Conservation (phyloP, 2,329 filamentous ascomycete species). For the Aspergillus ustus region DNA sequence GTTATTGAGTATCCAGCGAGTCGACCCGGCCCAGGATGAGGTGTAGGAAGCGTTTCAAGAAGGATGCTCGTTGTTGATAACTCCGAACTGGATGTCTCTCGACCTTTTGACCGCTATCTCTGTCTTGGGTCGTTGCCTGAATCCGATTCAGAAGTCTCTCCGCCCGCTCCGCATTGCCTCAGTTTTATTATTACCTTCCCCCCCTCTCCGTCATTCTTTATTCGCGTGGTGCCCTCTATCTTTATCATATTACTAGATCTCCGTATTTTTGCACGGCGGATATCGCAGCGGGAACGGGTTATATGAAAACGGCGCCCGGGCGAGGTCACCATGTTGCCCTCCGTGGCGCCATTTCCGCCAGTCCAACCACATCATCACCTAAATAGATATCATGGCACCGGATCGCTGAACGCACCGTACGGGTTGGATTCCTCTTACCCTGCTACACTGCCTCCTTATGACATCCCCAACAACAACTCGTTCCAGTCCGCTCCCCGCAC, state of each 20-base stretch:
- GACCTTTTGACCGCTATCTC: slow-evolving; percentile 26
- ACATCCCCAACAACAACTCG: slow-evolving; percentile 32
- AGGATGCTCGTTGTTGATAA: slow-evolving; percentile 45
- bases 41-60: slow-evolving; percentile 51
- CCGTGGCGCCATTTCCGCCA: slow-evolving; percentile 50
- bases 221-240: slow-evolving; percentile 4
- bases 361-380: slow-evolving; percentile 48
- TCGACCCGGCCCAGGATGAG: slow-evolving; percentile 46
- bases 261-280: background rate
- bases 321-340: slow-evolving; percentile 52
- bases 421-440: slow-evolving; percentile 34
- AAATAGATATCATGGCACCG: slow-evolving; percentile 36
- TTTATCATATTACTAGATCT: background rate
- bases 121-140: slow-evolving; percentile 24
- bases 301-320: slow-evolving; percentile 9
- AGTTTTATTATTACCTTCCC: slow-evolving; percentile 20
- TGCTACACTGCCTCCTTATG: slow-evolving; percentile 30
- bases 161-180: slow-evolving; percentile 15
- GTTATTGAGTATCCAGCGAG: slow-evolving; percentile 35
- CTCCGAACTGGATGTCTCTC: slow-evolving; percentile 31
- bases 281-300: slow-evolving; percentile 20
- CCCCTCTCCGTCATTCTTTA: slow-evolving; percentile 12
- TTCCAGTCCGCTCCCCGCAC: slow-evolving; percentile 36
- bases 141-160: slow-evolving; percentile 12
- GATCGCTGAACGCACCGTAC: slow-evolving; percentile 37